A percentile compares a stretch with the other conserved stretches of the same genome.
These are phyloP conservation scores for Neolentinus lepideus DNA, from an alignment of 1,284 basidiomycete species.

Conservation along the genomic window DNA sequence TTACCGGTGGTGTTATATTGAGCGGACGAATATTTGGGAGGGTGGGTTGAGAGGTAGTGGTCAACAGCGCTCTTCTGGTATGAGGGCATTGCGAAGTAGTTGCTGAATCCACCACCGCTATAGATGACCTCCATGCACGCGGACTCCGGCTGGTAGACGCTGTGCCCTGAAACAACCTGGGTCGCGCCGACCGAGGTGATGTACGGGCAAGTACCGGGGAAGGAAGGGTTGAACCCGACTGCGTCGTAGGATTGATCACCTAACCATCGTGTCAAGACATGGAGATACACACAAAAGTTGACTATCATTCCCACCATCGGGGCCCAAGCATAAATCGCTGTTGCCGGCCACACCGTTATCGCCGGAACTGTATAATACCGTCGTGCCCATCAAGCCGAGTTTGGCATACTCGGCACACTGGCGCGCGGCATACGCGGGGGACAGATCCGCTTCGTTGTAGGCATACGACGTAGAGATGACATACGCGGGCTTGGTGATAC, in stretches of 20 bases:
- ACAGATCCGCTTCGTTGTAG: slow-evolving; percentile 40
- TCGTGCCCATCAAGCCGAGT: slow-evolving; percentile 38
- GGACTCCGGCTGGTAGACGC: slow-evolving; percentile 24
- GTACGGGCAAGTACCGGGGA: slow-evolving; percentile 52
- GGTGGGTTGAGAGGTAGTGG: slow-evolving; percentile 27
- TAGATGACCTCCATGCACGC: slow-evolving; percentile 28
- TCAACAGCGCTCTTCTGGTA: slow-evolving; percentile 29
- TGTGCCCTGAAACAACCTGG: slow-evolving; percentile 20
- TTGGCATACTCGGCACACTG: slow-evolving; percentile 52
- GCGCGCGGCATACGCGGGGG: slow-evolving; percentile 34
- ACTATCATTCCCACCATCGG: slow-evolving; percentile 22
- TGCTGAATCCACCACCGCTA: slow-evolving; percentile 29
- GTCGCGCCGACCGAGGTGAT: slow-evolving; percentile 40
- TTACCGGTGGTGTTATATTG: slow-evolving; percentile 43
- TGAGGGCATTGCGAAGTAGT: slow-evolving; percentile 28
- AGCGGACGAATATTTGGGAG: slow-evolving; percentile 31
- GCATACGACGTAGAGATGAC: slow-evolving; percentile 52
- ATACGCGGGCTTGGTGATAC: slow-evolving; percentile 39
- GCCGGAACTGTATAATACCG: slow-evolving; percentile 34
- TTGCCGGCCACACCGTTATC: slow-evolving; percentile 42
- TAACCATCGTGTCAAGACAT: slow-evolving; percentile 6
- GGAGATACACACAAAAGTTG: neutral
- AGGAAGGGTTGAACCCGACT: slow-evolving; percentile 39
- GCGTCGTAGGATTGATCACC: slow-evolving; percentile 23
- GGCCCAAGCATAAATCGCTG: slow-evolving; percentile 30